Conservation (phyloP, 148 eudicot species). For the Polygonum maritimum region DNA sequence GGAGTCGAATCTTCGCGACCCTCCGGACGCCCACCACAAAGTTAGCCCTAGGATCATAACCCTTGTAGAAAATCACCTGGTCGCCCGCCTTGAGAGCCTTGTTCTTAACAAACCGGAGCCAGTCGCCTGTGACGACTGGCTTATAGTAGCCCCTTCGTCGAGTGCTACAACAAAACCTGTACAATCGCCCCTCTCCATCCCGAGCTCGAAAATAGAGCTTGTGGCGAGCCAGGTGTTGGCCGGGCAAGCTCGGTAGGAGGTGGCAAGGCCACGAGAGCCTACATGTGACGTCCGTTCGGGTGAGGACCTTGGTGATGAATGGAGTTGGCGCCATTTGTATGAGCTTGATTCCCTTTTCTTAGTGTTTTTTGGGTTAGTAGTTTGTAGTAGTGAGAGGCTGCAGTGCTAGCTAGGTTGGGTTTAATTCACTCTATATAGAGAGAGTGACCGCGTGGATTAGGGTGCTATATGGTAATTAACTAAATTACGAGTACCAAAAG, state of each 20-base stretch:
- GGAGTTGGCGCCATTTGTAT: background rate
- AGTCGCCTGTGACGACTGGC: background rate
- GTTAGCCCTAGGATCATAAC: background rate
- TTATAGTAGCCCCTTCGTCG: slow-evolving; percentile 4
- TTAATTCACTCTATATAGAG: no score
- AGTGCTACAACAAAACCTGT: background rate
- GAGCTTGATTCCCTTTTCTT: background rate
- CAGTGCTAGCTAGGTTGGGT: no score
- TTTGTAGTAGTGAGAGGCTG: background rate
- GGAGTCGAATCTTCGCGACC: background rate
- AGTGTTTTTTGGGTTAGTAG: background rate
- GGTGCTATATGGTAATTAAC: no score
- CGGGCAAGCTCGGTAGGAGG: background rate
- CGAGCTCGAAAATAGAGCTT: background rate
- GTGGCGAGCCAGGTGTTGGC: background rate
- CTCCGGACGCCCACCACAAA: background rate
- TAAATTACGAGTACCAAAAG: no score
- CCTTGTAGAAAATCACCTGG: background rate
- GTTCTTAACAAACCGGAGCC: background rate
- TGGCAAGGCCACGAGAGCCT: background rate
- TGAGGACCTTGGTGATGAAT: background rate
- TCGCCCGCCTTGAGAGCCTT: background rate
- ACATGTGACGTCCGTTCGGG: background rate
- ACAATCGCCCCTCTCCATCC: background rate
- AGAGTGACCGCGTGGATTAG: no score